Evolutionary conservation across 2,329 filamentous ascomycete species (phyloP), one percentile per base, ranked within the genome.

Genomic region (Colletotrichum sp.): DNA sequence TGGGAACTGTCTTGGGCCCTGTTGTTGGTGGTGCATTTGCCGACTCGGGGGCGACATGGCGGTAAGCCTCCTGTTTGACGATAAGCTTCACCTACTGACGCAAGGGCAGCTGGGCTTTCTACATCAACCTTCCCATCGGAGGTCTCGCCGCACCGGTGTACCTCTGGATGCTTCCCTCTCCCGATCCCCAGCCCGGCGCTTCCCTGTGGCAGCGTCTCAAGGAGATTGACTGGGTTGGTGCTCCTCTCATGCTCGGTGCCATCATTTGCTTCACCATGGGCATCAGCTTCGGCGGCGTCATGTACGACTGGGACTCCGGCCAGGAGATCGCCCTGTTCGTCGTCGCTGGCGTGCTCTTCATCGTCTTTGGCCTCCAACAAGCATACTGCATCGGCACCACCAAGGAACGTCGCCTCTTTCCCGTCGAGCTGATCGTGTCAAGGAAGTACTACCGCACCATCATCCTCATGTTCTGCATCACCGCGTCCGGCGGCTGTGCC

Each of bases 121-220:
- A 92, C 77, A 89, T 91, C 80, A 91, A 91, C 75, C 82, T 91
- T 8, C 82, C 88, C 64, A 87, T 87, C n/a, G 89, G 82, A 16
- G 87, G 80, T 8, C 64, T 83, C 77, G 76, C 79, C 8, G 76
- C 79, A 3, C 82, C 83, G 1, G 79, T 81, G 7, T 83, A 80
- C 52, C 24, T 85, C 57, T 81, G 82, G 52, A 72, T 82, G 28
- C 77, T 85, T 4, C 80, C 82, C 1, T 77, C 79, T 4, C 71
- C 80, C 3, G 77, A 80, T n/a, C 79, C 78, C 9, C 76, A 79
- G 34, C 60, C 79, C 1, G 78, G 78, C 4, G 65, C 65, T 15
- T 21, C 64, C 0, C 69, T 84, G 4, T 65, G 60, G 13, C 74
- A 83, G 7, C 83, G 84, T 39, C 44, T 87, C 1, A 77, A 62